Evolutionary conservation across 1,139 yeast genomes (phyloP).

Genomic region (Geotrichum reessii): DNA sequence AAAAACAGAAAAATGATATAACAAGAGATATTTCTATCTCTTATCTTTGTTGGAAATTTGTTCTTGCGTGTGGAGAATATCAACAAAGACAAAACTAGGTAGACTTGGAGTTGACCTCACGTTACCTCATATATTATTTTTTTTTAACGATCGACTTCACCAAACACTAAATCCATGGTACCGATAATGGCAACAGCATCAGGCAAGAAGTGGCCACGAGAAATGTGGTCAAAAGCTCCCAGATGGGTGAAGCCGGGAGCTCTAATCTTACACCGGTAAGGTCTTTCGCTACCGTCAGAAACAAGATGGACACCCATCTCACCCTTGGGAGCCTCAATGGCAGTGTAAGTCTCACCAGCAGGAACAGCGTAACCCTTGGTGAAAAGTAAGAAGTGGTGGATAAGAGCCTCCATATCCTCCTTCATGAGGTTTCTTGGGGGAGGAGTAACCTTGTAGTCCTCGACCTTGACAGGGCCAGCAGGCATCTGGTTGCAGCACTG

Average conservation of each 20-base stretch:
- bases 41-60: not conserved
- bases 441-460: constrained; percentile 78
- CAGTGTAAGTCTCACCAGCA: constrained; percentile 86
- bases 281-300: constrained; percentile 85
- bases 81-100: not conserved
- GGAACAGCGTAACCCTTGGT: constrained; percentile 89
- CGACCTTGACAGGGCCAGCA: constrained; percentile 87
- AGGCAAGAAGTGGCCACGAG: constrained; percentile 82
- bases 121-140: not conserved
- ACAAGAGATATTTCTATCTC: not conserved
- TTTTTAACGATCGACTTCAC: constrained; percentile 80
- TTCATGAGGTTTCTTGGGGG: constrained; percentile 81
- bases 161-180: constrained; percentile 92
- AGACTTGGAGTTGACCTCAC: not conserved
- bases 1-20: not conserved
- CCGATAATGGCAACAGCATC: constrained; percentile 94
- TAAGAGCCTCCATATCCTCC: constrained; percentile 89
- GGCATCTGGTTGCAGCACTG: constrained; percentile 92
- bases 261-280: constrained; percentile 87
- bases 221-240: constrained; percentile 80
- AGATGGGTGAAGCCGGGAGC: constrained; percentile 91
- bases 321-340: constrained; percentile 93
- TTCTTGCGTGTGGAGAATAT: not conserved
- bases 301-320: constrained; percentile 91
- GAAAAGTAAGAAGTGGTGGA: constrained; percentile 81